Evolutionary conservation across 129 eudicot genomes (phyloP).

Genomic region (Sambucus nigra): DNA sequence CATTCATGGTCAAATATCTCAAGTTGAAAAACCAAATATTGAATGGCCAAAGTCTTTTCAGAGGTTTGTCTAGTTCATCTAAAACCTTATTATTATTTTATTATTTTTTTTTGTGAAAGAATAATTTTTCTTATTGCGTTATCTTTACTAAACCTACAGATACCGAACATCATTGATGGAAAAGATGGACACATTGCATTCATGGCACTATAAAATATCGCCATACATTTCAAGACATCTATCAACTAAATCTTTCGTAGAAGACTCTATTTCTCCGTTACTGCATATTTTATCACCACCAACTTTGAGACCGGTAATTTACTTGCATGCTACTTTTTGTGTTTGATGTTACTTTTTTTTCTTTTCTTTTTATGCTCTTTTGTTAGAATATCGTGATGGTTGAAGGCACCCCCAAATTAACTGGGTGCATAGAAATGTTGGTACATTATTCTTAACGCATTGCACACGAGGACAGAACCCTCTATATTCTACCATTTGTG

Average conservation of each 20-base stretch:
- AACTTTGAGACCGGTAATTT: slow-evolving; percentile 78
- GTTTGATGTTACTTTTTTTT: background rate
- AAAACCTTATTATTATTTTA: slow-evolving; percentile 4
- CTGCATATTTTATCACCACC: slow-evolving; percentile 86
- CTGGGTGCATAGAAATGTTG: no score
- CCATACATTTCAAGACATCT: slow-evolving; percentile 87
- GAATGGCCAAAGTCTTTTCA: slow-evolving; percentile 97
- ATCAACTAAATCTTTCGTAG: slow-evolving; percentile 64
- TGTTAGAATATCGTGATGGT: no score
- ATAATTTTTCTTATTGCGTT: no score
- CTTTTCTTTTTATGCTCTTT: background rate
- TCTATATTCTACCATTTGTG: no score
- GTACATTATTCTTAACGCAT: no score
- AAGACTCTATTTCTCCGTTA: slow-evolving; percentile 64
- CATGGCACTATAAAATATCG: slow-evolving; percentile 60
- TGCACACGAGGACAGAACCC: no score
- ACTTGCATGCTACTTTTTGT: slow-evolving; percentile 6
- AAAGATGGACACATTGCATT: slow-evolving; percentile 54
- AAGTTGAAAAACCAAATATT: slow-evolving; percentile 66
- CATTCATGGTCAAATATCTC: slow-evolving; percentile 65
- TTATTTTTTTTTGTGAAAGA: no score
- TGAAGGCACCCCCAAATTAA: no score
- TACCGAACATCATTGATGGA: slow-evolving; percentile 51
- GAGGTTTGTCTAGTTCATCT: slow-evolving; percentile 34
- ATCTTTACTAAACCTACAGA: slow-evolving; percentile 27